Conservation (phyloP, 2,329 filamentous ascomycete genomes). For the Ilyonectria mors-panacis region DNA sequence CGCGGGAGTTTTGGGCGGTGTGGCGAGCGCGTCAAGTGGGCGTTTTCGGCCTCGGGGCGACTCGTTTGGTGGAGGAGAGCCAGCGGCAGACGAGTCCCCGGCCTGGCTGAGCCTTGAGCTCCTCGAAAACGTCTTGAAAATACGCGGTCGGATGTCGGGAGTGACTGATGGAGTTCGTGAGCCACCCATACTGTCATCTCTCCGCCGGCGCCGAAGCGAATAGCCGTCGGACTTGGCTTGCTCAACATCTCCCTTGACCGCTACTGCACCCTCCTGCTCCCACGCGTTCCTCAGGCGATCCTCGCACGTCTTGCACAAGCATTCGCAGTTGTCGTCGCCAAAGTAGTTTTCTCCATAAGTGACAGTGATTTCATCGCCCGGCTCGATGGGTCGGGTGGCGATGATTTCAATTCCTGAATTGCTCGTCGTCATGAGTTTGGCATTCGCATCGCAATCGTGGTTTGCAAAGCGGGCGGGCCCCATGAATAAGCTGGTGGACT, state of each 20-base stretch:
- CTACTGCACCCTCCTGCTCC: slow-evolving; percentile 68
- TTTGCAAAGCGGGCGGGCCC: slow-evolving; percentile 97
- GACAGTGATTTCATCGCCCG: slow-evolving; percentile 96
- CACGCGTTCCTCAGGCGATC: slow-evolving; percentile 83
- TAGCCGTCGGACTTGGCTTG: slow-evolving; percentile 65
- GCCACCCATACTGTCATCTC: slow-evolving; percentile 65
- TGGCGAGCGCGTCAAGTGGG: slow-evolving; percentile 61
- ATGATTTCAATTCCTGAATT: slow-evolving; percentile 92
- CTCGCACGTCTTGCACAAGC: slow-evolving; percentile 92
- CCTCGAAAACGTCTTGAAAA: slow-evolving; percentile 59
- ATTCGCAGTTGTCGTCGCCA: slow-evolving; percentile 94
- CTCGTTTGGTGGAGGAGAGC: slow-evolving; percentile 48
- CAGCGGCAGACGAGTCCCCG: slow-evolving; percentile 51
- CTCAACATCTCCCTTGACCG: slow-evolving; percentile 68
- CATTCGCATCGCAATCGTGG: slow-evolving; percentile 96
- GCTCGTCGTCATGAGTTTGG: slow-evolving; percentile 85
- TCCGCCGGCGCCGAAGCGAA: slow-evolving; percentile 67
- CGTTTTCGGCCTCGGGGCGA: slow-evolving; percentile 55
- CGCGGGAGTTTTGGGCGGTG: slow-evolving; percentile 69
- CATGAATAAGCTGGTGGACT: slow-evolving; percentile 91
- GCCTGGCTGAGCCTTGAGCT: slow-evolving; percentile 52
- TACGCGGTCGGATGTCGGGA: slow-evolving; percentile 68
- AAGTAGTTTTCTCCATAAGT: slow-evolving; percentile 98
- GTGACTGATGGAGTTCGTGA: slow-evolving; percentile 71
- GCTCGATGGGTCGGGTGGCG: slow-evolving; percentile 83